Evolutionary conservation across 306 rosid species (phyloP).

Genomic region (Sphenostylis stenocarpa): DNA sequence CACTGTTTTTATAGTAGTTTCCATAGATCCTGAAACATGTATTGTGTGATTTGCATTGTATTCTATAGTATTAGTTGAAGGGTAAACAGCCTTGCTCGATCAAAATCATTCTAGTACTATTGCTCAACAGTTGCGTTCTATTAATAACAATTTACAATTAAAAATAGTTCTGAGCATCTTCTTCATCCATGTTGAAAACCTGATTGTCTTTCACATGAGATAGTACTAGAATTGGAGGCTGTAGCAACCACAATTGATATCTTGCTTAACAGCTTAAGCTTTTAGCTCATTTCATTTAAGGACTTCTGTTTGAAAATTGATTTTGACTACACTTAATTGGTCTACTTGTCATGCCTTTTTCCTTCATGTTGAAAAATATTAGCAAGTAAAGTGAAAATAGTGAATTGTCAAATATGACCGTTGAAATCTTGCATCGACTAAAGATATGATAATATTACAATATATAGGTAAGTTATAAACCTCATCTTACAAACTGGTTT

Average conservation of each 20-base stretch:
- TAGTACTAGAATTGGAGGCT: neutral
- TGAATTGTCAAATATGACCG: neutral
- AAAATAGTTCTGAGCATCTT: slow-evolving; percentile 5
- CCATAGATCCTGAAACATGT: neutral
- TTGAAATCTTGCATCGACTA: no score
- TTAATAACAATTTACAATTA: neutral
- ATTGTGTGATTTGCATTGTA: neutral
- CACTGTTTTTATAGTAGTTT: neutral
- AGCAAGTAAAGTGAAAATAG: neutral
- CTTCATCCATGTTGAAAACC: slow-evolving; percentile 15
- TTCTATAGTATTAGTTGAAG: neutral
- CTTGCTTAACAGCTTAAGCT: slow-evolving; percentile 10
- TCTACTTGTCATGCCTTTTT: neutral
- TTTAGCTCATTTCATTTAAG: neutral
- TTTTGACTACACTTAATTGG: neutral
- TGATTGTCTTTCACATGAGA: neutral
- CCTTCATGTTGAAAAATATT: neutral
- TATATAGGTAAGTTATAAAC: no score
- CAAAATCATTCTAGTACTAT: neutral
- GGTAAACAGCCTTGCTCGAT: neutral
- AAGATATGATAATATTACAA: no score
- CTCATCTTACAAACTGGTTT: no score
- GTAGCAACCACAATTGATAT: neutral
- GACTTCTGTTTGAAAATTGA: neutral
- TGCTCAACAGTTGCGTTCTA: neutral